Percentiles rank a stretch among this genome's conserved stretches.
Evolutionary conservation across 2,329 filamentous ascomycete species (phyloP).

Genomic region (Hypomyces rosellus): DNA sequence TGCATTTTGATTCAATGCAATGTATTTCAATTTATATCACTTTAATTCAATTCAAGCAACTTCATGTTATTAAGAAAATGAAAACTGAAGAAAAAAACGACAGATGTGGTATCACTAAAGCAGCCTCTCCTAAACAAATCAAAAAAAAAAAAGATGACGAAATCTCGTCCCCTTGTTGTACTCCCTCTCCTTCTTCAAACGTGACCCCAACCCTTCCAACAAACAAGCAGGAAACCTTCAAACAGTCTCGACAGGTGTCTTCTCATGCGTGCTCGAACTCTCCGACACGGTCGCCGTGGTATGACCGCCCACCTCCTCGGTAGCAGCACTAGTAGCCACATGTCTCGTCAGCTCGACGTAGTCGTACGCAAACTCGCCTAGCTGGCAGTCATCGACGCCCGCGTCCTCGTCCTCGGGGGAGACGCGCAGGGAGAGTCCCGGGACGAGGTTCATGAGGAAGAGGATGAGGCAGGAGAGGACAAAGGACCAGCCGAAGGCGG

Average conservation of each 20-base stretch:
- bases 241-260: conserved; percentile 13
- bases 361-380: conserved; percentile 79
- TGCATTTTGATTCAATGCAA: too few species aligned
- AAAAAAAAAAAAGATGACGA: too few species aligned
- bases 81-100: neutral
- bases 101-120: too few species aligned
- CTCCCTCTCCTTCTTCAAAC: neutral
- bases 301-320: conserved; percentile 14
- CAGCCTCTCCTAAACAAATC: too few species aligned
- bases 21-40: too few species aligned
- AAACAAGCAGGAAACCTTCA: neutral
- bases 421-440: conserved; percentile 63
- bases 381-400: conserved; percentile 66
- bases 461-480: conserved; percentile 62
- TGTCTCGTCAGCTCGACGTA: conserved; percentile 68
- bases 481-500: conserved; percentile 61
- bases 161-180: too few species aligned
- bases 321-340: conserved; percentile 41
- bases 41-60: too few species aligned
- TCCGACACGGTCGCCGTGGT: conserved; percentile 6
- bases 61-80: neutral
- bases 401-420: conserved; percentile 61
- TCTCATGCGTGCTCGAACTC: conserved; percentile 23
- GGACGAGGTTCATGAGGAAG: conserved; percentile 64
- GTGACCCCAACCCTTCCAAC: too few species aligned